Evolutionary conservation across 2,329 filamentous ascomycete genomes (phyloP).

Genomic region (Ceratocystis destructans): DNA sequence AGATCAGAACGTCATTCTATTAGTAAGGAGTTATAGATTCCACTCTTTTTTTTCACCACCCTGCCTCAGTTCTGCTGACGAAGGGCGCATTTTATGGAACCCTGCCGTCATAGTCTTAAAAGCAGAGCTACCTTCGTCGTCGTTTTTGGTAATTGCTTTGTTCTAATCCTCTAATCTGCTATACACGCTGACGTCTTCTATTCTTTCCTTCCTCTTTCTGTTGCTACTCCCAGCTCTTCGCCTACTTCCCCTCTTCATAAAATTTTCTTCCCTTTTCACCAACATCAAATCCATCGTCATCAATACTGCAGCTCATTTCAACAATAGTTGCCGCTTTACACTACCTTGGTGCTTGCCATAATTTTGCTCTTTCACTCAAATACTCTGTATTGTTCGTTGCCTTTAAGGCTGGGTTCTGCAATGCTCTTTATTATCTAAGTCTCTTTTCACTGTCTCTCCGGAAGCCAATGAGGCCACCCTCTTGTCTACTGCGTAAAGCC

Average conservation of each 20-base stretch:
- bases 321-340: not conserved
- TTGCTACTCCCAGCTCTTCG: too few relatives aligned
- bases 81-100: not conserved
- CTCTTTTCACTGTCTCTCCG: not conserved
- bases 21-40: not conserved
- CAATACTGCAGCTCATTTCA: not conserved
- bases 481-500: not conserved
- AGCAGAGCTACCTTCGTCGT: not conserved
- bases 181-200: too few relatives aligned
- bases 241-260: not conserved
- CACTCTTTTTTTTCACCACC: not conserved
- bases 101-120: not conserved
- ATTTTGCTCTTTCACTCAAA: not conserved
- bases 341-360: not conserved
- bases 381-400: not conserved
- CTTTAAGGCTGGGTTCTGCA: not conserved
- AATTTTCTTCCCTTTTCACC: not conserved
- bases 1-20: not conserved
- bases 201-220: not conserved
- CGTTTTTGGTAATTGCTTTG: not conserved
- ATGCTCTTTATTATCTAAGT: not conserved
- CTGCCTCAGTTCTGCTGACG: not conserved
- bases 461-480: not conserved
- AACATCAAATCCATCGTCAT: not conserved
- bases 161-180: not conserved